phyloP scores from a whole-genome alignment of 352 stramenopile genomes.

The Thraustochytrium sp. region DNA sequence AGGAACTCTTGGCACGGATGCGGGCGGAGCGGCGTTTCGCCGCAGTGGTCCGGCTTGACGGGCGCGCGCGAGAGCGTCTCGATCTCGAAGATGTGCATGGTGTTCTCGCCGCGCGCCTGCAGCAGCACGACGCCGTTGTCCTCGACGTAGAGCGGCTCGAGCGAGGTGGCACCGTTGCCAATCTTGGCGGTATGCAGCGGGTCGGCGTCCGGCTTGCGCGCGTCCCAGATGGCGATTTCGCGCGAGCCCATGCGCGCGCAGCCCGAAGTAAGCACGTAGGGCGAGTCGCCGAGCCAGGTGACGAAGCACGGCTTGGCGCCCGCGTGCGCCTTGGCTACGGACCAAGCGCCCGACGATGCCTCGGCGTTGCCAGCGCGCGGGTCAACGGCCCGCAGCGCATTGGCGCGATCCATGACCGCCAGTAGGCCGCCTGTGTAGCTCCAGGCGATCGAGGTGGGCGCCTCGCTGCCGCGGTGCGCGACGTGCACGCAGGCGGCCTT shows the following conservation, averaged over 20 bases:
- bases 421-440: not conserved
- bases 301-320: constrained; percentile 32
- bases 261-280: not conserved
- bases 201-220: not conserved
- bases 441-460: constrained; percentile 1
- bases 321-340: not conserved
- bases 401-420: constrained; percentile 1
- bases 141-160: constrained; percentile 13
- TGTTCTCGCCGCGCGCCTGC: constrained; percentile 22
- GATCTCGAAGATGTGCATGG: constrained; percentile 26
- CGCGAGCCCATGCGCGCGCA: constrained; percentile 20
- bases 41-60: not conserved
- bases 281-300: not conserved
- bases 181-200: not conserved
- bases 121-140: constrained; percentile 29
- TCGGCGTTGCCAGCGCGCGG: not conserved
- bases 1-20: constrained; percentile 11
- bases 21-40: not conserved
- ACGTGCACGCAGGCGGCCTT: not conserved
- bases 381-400: not conserved
- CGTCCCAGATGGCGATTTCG: constrained; percentile 28
- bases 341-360: not conserved
- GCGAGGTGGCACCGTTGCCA: not conserved
- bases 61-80: not conserved
- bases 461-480: not conserved